Base-by-base conservation (phyloP, 2,329 filamentous ascomycete species). In the Eutypa lata region DNA sequence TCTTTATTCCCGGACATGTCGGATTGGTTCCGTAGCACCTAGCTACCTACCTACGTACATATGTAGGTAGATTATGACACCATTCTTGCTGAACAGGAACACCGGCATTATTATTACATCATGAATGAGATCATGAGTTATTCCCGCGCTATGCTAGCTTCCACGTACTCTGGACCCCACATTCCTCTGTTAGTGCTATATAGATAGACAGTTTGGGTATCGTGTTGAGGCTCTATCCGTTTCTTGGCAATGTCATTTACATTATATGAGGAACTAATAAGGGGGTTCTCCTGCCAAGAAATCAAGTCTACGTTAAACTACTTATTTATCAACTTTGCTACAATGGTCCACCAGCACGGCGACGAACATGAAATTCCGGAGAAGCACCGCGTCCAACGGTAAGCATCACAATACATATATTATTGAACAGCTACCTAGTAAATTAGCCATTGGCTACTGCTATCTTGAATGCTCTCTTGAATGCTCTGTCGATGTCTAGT, bases 351-450 rank as follows among this genome's bases (percentile, higher is more conserved):
- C 54, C 78, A 81, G 56, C 73, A 79, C 64, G 73, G 73, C 56
- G 72, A 83, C 56, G 70, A 78, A 42, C 73, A 79, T 57, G 60
- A 80, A 7, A 81, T 84, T 49, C 80, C 81, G 4, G 31, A 71
- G 1, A 69, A 79, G 52, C 71, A 76, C 63, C 71, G 69, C 46
- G 62, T 78, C 38, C 60, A 75, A 60, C 76, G 72, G 79, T 81
- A 63, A 63, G 73, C 49, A 19, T 19, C 19, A n/a, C 31, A 35
- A 40, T 31, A 10, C 13, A 38, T 21, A 37, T 37, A 1, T 47
- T 53, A 16, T 57, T 48, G 46, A 28, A 47, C 28, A 18, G n/a
- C 7, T 22, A 6, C 33, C 19, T 8, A 49, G 24, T 14, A 48
- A 11, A 40, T 16, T 49, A 28, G 31, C 44, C 48, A n/a, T n/a